phyloP scores from a whole-genome alignment of 345 rosid species.

The Citrus hindsii region DNA sequence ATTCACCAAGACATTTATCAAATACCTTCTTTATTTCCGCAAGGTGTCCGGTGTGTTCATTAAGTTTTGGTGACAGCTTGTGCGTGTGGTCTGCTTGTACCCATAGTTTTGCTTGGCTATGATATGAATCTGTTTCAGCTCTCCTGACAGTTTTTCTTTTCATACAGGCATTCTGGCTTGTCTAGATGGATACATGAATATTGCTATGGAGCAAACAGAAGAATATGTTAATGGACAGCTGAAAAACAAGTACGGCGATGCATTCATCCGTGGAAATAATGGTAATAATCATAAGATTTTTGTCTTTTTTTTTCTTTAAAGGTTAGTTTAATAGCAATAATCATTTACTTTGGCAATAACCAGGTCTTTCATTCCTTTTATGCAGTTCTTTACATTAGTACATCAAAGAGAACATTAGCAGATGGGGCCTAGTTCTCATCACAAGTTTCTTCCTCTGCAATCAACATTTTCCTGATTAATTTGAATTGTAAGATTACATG shows the following conservation, averaged over 20 bases:
- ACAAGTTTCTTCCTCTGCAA: neutral
- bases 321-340: neutral
- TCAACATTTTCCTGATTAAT: neutral
- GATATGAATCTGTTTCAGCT: neutral
- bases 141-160: neutral
- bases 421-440: constrained; percentile 52
- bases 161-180: constrained; percentile 75
- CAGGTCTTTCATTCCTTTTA: neutral
- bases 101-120: neutral
- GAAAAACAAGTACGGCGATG: constrained; percentile 92
- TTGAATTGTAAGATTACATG: neutral
- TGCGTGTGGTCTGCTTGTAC: neutral
- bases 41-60: neutral
- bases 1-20: too few species aligned
- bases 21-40: too few species aligned
- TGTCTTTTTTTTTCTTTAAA: neutral
- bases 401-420: constrained; percentile 70
- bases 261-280: constrained; percentile 94
- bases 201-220: constrained; percentile 97
- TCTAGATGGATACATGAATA: constrained; percentile 94
- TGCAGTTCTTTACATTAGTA: constrained; percentile 95
- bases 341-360: constrained; percentile 12
- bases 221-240: constrained; percentile 93
- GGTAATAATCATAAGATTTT: constrained; percentile 30
- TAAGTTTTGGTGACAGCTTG: neutral